Percentiles rank a stretch among this genome's conserved stretches.
These are phyloP conservation scores for Colletotrichum cuscutae DNA, from an alignment of 2,329 filamentous ascomycete species.

Conservation along the genomic window DNA sequence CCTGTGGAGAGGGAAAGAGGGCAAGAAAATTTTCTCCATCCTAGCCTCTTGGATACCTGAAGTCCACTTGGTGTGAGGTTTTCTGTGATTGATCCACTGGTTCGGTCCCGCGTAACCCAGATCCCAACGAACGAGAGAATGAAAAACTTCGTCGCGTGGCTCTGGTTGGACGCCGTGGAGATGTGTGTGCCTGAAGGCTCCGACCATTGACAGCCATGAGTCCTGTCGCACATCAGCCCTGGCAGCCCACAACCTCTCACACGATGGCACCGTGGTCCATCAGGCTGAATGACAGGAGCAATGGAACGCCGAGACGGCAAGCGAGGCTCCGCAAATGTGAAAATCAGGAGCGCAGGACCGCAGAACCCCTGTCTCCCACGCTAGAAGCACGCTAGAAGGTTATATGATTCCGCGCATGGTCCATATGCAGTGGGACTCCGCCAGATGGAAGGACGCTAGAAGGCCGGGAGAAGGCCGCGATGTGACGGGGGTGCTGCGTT, in stretches of 20 bases:
- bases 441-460: conserved; percentile 25
- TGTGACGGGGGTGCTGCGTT: not conserved
- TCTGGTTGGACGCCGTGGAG: not conserved
- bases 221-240: conserved; percentile 10
- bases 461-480: conserved; percentile 14
- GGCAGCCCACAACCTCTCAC: not conserved
- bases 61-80: not conserved
- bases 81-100: not conserved
- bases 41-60: not conserved
- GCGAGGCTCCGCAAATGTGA: not conserved
- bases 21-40: not conserved
- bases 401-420: not conserved
- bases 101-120: not conserved
- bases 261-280: not conserved
- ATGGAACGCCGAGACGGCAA: not conserved
- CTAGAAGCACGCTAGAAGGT: conserved; percentile 33
- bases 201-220: not conserved
- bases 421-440: not conserved
- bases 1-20: not conserved
- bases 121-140: not conserved
- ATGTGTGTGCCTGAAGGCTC: not conserved
- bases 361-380: not conserved
- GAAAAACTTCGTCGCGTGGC: not conserved
- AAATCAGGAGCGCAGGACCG: not conserved
- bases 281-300: not conserved